Percentiles rank a stretch among this genome's conserved stretches.
These are phyloP conservation scores for Borovskyia barvae DNA, from an alignment of 208 protist species.

Conservation along the genomic window DNA sequence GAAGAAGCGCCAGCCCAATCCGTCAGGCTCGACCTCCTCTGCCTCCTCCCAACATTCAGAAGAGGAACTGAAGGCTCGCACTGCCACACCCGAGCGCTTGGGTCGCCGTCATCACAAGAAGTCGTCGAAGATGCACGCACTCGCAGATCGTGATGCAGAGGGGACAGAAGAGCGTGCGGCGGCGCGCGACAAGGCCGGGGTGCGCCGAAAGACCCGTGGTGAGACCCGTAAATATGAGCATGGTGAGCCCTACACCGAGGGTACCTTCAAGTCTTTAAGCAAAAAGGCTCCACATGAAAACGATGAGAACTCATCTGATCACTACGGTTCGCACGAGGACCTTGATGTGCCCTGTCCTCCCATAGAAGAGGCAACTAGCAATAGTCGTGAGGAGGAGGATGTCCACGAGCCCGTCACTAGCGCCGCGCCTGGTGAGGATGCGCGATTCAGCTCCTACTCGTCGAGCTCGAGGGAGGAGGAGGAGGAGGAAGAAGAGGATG, in stretches of 20 bases:
- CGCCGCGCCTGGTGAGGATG: slow-evolving; percentile 10
- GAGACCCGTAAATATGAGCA: slow-evolving; percentile 13
- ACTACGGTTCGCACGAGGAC: slow-evolving; percentile 10
- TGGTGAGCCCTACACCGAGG: slow-evolving; percentile 35
- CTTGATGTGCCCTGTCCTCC: too few species aligned
- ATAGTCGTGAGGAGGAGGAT: slow-evolving; percentile 5
- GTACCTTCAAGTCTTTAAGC: slow-evolving; percentile 14
- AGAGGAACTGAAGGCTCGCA: not conserved
- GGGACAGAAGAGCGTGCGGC: not conserved
- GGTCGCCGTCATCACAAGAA: not conserved
- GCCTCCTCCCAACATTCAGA: not conserved
- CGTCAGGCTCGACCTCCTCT: not conserved
- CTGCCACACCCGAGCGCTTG: slow-evolving; percentile 21
- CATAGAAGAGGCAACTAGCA: too few species aligned
- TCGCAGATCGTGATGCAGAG: not conserved
- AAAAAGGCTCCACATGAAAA: too few species aligned
- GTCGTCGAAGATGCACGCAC: not conserved
- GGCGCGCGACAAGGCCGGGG: not conserved
- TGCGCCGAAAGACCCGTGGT: not conserved
- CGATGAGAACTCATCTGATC: too few species aligned
- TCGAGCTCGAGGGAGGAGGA: not conserved
- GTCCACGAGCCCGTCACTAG: slow-evolving; percentile 38
- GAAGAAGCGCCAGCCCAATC: not conserved
- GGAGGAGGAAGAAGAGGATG: slow-evolving; percentile 2
- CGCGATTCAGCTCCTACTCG: not conserved